Conservation (phyloP, 164 flowering plant genomes). For the Nymphaea thermarum region DNA sequence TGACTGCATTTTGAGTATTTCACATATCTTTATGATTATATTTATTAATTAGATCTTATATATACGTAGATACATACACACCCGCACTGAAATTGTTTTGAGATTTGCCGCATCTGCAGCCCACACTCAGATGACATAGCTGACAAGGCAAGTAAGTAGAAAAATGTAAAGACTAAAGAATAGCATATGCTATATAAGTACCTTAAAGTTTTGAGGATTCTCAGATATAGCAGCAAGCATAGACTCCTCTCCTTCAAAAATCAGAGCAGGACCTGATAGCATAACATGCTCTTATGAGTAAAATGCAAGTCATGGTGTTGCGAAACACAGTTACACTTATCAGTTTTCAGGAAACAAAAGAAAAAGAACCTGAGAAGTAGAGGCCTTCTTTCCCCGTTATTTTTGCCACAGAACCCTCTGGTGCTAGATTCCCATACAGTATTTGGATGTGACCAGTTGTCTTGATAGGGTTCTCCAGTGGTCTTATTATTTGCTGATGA, state of each 20-base stretch:
- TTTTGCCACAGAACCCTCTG: conserved; percentile 95
- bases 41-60: too few relatives aligned
- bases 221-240: conserved; percentile 83
- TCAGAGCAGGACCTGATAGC: conserved; percentile 80
- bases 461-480: conserved; percentile 76
- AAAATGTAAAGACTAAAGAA: too few relatives aligned
- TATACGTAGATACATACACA: too few relatives aligned
- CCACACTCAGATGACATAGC: too few relatives aligned
- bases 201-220: conserved; percentile 80
- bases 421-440: conserved; percentile 90
- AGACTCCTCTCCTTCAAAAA: conserved; percentile 95
- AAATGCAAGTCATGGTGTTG: not conserved
- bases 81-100: too few relatives aligned
- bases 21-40: too few relatives aligned
- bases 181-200: conserved; percentile 5
- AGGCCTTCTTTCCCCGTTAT: conserved; percentile 98
- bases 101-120: too few relatives aligned
- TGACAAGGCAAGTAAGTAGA: too few relatives aligned
- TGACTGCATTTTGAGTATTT: too few relatives aligned
- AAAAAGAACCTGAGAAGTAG: conserved; percentile 62
- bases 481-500: conserved; percentile 71
- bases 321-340: not conserved
- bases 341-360: conserved; percentile 1
- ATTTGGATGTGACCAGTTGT: conserved; percentile 87
- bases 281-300: not conserved